These are phyloP conservation scores for Pascua sp. DNA, from an alignment of 1,284 basidiomycete species.

Conservation along the genomic window DNA sequence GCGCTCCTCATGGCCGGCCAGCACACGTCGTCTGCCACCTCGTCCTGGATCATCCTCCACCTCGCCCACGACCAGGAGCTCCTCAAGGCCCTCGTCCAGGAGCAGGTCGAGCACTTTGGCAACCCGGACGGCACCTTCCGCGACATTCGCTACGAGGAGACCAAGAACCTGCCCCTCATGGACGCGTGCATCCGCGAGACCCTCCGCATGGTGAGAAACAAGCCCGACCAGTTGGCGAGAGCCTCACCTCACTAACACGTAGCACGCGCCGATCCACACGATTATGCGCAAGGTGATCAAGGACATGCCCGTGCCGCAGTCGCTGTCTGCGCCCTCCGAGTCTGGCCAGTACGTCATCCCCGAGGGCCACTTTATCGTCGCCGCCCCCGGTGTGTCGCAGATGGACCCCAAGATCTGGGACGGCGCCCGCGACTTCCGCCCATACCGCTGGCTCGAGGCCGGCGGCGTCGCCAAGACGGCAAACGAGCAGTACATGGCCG, in stretches of 20 bases:
- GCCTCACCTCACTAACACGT: not conserved
- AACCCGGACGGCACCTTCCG: slow-evolving; percentile 76
- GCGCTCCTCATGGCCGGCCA: slow-evolving; percentile 96
- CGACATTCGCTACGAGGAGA: slow-evolving; percentile 79
- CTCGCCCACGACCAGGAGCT: slow-evolving; percentile 75
- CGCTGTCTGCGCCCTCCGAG: slow-evolving; percentile 74
- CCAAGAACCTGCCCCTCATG: slow-evolving; percentile 76
- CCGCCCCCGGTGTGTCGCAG: slow-evolving; percentile 83
- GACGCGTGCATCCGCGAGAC: slow-evolving; percentile 91
- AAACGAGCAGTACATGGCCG: slow-evolving; percentile 64
- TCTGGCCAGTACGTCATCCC: slow-evolving; percentile 74
- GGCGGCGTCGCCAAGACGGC: slow-evolving; percentile 72
- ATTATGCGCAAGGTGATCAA: slow-evolving; percentile 77
- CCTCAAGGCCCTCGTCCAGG: slow-evolving; percentile 76
- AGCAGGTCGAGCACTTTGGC: slow-evolving; percentile 81
- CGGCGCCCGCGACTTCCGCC: slow-evolving; percentile 70
- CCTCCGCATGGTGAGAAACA: slow-evolving; percentile 59
- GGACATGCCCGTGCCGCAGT: slow-evolving; percentile 76
- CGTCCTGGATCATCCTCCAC: slow-evolving; percentile 88
- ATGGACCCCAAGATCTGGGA: slow-evolving; percentile 83
- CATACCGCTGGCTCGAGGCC: slow-evolving; percentile 77
- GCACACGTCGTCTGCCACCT: slow-evolving; percentile 91
- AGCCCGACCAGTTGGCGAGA: too few relatives aligned
- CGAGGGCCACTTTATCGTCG: slow-evolving; percentile 85
- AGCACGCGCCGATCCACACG: slow-evolving; percentile 82